A percentile compares a stretch with the other conserved stretches of the same genome.
phyloP scores from a whole-genome alignment of 2,329 filamentous ascomycete genomes.

The Trichoderma sp. region DNA sequence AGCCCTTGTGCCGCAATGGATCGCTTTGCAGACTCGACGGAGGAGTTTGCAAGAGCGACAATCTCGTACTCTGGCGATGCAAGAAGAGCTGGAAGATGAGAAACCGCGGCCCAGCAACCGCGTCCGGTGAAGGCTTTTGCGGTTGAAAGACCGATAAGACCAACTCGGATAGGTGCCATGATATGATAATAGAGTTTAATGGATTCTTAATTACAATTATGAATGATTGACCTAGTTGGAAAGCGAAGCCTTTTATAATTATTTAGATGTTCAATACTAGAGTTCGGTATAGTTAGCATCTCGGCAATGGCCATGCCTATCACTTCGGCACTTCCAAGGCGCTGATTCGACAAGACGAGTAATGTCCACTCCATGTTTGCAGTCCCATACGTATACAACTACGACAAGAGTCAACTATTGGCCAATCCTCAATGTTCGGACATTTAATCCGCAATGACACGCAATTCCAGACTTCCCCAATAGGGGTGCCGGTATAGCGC shows the following conservation, averaged over 20 bases:
- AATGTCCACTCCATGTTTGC: neutral
- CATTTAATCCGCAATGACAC: neutral
- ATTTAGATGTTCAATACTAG: neutral
- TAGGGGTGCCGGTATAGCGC: neutral
- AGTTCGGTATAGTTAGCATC: neutral
- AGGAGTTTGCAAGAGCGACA: slow-evolving; percentile 53
- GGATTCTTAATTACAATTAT: neutral
- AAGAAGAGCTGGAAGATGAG: slow-evolving; percentile 49
- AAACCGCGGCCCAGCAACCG: slow-evolving; percentile 50
- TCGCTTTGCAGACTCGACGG: slow-evolving; percentile 42
- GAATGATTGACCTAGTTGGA: neutral
- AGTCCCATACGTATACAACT: neutral
- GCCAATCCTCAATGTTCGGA: neutral
- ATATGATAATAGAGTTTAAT: neutral
- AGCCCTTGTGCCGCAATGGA: slow-evolving; percentile 47
- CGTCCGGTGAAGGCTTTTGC: neutral
- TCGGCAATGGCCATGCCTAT: neutral
- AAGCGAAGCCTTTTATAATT: neutral
- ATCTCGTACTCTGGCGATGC: slow-evolving; percentile 46
- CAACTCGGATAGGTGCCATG: neutral
- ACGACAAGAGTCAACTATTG: neutral
- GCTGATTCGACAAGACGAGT: neutral
- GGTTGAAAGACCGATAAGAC: neutral
- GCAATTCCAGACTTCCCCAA: neutral
- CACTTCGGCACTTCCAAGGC: neutral